Conservation (phyloP, 495 filamentous ascomycete species). For the Tuber microsphaerosporum region DNA sequence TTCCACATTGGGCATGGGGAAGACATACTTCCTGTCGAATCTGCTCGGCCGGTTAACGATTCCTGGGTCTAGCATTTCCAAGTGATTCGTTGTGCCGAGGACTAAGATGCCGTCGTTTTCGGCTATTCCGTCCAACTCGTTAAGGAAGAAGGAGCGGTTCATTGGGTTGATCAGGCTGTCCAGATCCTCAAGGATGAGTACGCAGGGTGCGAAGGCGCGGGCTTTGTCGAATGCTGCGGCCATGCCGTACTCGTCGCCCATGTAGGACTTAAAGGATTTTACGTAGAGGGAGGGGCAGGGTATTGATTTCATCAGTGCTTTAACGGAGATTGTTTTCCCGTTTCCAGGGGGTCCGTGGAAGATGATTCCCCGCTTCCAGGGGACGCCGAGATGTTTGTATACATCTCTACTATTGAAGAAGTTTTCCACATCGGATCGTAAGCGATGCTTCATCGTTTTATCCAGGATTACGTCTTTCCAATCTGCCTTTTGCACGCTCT, state of each 20-base stretch:
- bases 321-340: conserved; percentile 64
- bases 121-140: conserved; percentile 63
- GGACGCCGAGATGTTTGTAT: conserved; percentile 55
- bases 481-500: conserved; percentile 50
- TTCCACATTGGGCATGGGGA: conserved; percentile 50
- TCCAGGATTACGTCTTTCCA: conserved; percentile 66
- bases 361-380: conserved; percentile 54
- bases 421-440: conserved; percentile 53
- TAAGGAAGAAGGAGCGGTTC: conserved; percentile 60
- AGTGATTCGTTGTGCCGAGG: conserved; percentile 58
- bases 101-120: conserved; percentile 62
- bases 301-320: conserved; percentile 58
- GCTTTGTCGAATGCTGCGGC: conserved; percentile 49
- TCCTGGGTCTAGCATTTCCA: conserved; percentile 55
- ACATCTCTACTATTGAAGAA: conserved; percentile 54
- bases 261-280: conserved; percentile 46
- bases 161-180: conserved; percentile 53
- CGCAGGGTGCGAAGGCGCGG: conserved; percentile 48
- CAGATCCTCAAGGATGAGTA: conserved; percentile 60
- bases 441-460: conserved; percentile 52
- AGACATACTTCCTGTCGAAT: conserved; percentile 61
- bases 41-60: conserved; percentile 58
- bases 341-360: conserved; percentile 52
- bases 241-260: conserved; percentile 48
- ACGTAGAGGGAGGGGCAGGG: conserved; percentile 52